These are phyloP conservation scores for Vigna reflexopilosa DNA, from an alignment of 306 rosid species.

Conservation along the genomic window DNA sequence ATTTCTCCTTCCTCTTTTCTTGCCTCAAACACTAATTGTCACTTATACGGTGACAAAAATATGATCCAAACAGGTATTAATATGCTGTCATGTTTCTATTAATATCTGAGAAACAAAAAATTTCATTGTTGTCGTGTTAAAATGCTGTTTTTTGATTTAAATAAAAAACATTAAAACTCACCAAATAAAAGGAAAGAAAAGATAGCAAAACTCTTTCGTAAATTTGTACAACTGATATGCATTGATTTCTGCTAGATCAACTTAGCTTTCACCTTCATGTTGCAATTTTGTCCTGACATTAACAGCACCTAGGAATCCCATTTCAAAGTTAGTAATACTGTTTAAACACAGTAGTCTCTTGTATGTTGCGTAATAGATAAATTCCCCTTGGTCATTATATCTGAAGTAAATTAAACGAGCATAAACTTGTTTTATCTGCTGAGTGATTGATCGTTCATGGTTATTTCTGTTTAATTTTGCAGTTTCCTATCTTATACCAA, in stretches of 20 bases:
- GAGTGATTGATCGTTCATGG: conserved; percentile 26
- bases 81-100: conserved; percentile 22
- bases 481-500: conserved; percentile 94
- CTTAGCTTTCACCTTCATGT: conserved; percentile 4
- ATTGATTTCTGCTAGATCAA: neutral
- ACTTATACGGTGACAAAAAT: neutral
- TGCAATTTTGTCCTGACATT: conserved; percentile 4
- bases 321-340: conserved; percentile 5
- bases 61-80: neutral
- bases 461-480: conserved; percentile 43
- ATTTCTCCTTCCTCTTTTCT: neutral
- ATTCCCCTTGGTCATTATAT: conserved; percentile 8
- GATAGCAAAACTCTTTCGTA: neutral
- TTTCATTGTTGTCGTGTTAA: conserved; percentile 14
- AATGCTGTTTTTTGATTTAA: neutral
- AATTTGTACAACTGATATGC: neutral
- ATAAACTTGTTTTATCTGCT: neutral
- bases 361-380: conserved; percentile 1
- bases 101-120: conserved; percentile 2
- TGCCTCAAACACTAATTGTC: neutral
- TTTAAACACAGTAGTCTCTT: neutral
- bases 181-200: neutral
- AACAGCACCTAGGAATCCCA: conserved; percentile 9
- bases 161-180: neutral
- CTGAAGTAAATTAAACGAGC: conserved; percentile 6